Base-by-base conservation (phyloP, 2,329 filamentous ascomycete genomes). In the Raffaelea ambrosiae region DNA sequence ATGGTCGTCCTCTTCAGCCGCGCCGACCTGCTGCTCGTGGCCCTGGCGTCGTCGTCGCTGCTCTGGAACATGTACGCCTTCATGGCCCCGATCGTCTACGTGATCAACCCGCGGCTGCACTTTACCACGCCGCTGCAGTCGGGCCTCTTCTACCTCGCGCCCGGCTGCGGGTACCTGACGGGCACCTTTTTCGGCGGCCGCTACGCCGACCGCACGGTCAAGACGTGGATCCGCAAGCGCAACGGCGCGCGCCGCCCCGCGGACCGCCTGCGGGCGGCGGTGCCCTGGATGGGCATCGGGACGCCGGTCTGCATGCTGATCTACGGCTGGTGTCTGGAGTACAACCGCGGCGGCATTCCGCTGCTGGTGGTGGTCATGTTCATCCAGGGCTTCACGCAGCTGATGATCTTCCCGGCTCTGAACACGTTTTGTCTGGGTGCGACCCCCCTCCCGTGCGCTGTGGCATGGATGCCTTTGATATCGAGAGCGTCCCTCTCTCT, bases 1-100 rank as follows among this genome's bases (percentile, higher is more conserved):
- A 69, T 80, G 16, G 51, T 79, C 3, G 62, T 67, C n/a, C 66
- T 84, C 13, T 79, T 78, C 60, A 66, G 69, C 2, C 84, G 83
- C 52, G 81, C 81, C 0, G 84, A 84, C 51, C 68, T 86, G 1
- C 66, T 83, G 29, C 67, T 79, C 50, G 69, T 70, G 13, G 77
- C 73, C 1, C 57, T 84, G 2, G 77, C 79, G 1, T 74, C 73
- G 10, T 75, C 72, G 1, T 70, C 72, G 11, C 67, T 86, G 0
- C 76, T 85, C 14, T 86, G 80, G 79, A 85, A 84, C 59, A 83
- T 84, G 64, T 86, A 86, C 61, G 73, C 71, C 1, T 70, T 84
- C 0, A 67, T 84, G 4, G 84, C 80, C 0, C 77, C 77, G 0
- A 84, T 86, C 47, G 76, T 81, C 21, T 84, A 84, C 55, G 76